Evolutionary conservation across 768 basidiomycete species (phyloP), one percentile per base, ranked within the genome.

Genomic region (Goffeauzyma gilvescens): DNA sequence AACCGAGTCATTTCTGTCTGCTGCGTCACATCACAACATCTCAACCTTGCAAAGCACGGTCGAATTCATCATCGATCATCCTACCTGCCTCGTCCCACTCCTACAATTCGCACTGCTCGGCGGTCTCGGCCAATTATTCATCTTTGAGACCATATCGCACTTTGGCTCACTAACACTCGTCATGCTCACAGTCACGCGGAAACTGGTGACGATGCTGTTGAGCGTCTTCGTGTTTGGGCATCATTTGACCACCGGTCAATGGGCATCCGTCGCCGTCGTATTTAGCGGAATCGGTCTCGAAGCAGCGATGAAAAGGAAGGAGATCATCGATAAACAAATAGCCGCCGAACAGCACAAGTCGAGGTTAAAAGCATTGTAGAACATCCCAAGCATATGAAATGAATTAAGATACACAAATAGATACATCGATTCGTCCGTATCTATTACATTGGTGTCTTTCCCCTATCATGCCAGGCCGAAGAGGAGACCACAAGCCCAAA

Each of bases 151-250:
- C 0, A 60, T 65, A 15, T 54, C 56, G 28, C 57, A 59, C 39
- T 65, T 64, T 45, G 64, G 64, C 7, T 57, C 53, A 38, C 41
- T 65, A 28, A 62, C 61, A 8, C 50, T 67, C 15, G 66, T 67
- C 34, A 96, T 84, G 27, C 81, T 96, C 53, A 98, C 93, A 3
- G 72, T 98, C 42, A 96, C 93, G 12, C 73, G 93, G 43, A 96
- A 96, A 66, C 69, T 98, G 62, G 87, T 93, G 65, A 96, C 93
- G 7, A 98, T 98, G 89, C 69, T 98, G 13, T 70, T 98, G 31
- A 90, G 85, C 14, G 89, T 98, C 6, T 61, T 89, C 21, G 72
- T 96, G 0, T 96, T 93, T 59, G 78, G 82, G 54, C 93, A 96
- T 64, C 73, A 68, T 50, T 69, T 98, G 41, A 77, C 79, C 0